These are phyloP conservation scores for Acer yangbiense DNA, from an alignment of 345 rosid genomes.

Conservation along the genomic window DNA sequence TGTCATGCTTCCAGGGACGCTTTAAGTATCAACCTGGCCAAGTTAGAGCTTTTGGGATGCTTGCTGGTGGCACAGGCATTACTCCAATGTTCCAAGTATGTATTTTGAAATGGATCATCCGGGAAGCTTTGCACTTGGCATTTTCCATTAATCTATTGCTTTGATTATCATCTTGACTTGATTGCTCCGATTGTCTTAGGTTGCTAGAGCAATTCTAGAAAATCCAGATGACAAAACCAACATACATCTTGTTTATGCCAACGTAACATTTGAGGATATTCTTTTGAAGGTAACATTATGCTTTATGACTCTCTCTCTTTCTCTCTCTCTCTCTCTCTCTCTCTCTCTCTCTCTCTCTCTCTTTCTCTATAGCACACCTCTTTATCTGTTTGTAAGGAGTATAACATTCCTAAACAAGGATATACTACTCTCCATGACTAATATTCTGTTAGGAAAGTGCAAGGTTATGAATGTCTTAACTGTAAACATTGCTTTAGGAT, in stretches of 20 bases:
- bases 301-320: background rate
- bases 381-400: background rate
- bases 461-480: no score
- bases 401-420: background rate
- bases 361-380: background rate
- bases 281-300: slow-evolving; percentile 47
- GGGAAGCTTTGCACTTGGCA: background rate
- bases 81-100: slow-evolving; percentile 76
- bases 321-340: slow-evolving; percentile 20
- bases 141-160: background rate
- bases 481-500: no score
- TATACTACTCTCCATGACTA: no score
- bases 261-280: slow-evolving; percentile 56
- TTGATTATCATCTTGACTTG: background rate
- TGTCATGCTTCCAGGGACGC: slow-evolving; percentile 48
- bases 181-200: slow-evolving; percentile 33
- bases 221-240: slow-evolving; percentile 48
- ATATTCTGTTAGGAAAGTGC: no score
- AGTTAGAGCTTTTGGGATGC: slow-evolving; percentile 69
- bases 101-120: slow-evolving; percentile 3
- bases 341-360: no score
- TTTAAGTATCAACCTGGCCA: slow-evolving; percentile 66
- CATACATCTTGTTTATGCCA: slow-evolving; percentile 53
- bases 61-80: slow-evolving; percentile 78
- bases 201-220: slow-evolving; percentile 52